Base-by-base conservation (phyloP, 2,329 filamentous ascomycete genomes). In the Colletotrichum eremochloae region DNA sequence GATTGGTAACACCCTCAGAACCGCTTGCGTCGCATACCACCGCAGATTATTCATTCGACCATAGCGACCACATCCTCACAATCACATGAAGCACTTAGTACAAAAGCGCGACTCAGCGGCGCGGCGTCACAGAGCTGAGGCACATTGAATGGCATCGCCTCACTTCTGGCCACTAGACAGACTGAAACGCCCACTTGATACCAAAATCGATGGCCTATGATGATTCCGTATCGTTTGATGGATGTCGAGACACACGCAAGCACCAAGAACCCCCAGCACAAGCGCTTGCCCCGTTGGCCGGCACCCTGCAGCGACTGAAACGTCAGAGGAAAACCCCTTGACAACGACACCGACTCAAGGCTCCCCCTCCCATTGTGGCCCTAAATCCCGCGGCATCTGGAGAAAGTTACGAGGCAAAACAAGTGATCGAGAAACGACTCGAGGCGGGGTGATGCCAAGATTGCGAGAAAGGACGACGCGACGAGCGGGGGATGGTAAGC, bases 301-400 rank as follows among this genome's bases (percentile, higher is more conserved):
- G 66, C 60, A 67, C 40, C 66, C 60, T 72, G 69, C 69, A 69
- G 68, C 36, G n/a, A 44, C 69, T 69, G 69, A 72, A 72, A 72
- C 69, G 33, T 58, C 44, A 9, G 38, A 72, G 46, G 53, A 53
- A 63, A 46, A 38, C 44, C 50, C 68, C 60, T 40, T 15, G 38
- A 46, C 53, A 55, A 31, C 46, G 52, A 31, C 46, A 44, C 53
- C 66, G 60, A 63, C 53, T 64, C 46, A 66, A 67, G 33, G 33
- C 31, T 42, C n/a, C 2, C 20, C 46, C 20, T 20, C 38, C 38
- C 8, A 4, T 24, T 31, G 40, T 31, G 40, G 46, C 44, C 40
- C 52, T 36, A n/a, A 44, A 68, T 38, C 53, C 65, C 69, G 69
- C 65, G 69, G 56, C 44, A 48, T 61, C 31, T 48, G 33, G 50